Evolutionary conservation across 208 protist genomes (phyloP), one percentile per base, ranked within the genome.

Genomic region (Acanthamoeba triangularis): DNA sequence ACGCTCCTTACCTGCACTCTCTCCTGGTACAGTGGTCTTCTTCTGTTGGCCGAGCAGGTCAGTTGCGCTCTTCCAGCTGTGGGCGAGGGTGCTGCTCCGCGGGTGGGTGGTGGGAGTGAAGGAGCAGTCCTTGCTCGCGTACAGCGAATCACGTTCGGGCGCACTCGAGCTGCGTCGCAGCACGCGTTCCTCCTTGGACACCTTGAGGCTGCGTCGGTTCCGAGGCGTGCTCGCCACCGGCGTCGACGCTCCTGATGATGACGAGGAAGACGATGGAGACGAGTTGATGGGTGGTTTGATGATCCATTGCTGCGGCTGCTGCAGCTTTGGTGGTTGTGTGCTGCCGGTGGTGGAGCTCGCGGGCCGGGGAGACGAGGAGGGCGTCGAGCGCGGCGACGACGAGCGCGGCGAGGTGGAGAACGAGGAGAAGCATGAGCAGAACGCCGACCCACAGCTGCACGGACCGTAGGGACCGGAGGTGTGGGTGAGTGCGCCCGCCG

Each of bases 331-430:
- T 0, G n/a, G 65, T 37, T 37, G 65, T 14, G 18, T 20, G 52
- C 18, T 56, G 52, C 52, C 52, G 52, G 52, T 23, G 16, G 65
- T 37, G 65, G 65, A 37, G 25, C 28, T 37, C n/a, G 65, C 65
- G 8, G 30, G 28, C 30, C 59, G 59, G 2, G 59, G 59, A 20
- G 59, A 65, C 30, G 69, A 44, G 1, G 33, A 35, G 69, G 37
- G 37, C 14, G 44, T 35, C 6, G 74, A 30, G 44, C 41, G 41
- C 11, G 41, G 33, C 0, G 41, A 52, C 0, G 41, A 52, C 1
- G 74, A 82, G 74, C 74, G 74, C 49, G 74, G 74, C 25, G 74
- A 82, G 41, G 41, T 52, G 33, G 74, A 23, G 74, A 82, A 82
- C 41, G 74, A 82, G 4, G 74, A 82, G 37, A 82, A 82, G 74